Evolutionary conservation across 768 basidiomycete species (phyloP).

Genomic region (Daedaleopsis sinensis): DNA sequence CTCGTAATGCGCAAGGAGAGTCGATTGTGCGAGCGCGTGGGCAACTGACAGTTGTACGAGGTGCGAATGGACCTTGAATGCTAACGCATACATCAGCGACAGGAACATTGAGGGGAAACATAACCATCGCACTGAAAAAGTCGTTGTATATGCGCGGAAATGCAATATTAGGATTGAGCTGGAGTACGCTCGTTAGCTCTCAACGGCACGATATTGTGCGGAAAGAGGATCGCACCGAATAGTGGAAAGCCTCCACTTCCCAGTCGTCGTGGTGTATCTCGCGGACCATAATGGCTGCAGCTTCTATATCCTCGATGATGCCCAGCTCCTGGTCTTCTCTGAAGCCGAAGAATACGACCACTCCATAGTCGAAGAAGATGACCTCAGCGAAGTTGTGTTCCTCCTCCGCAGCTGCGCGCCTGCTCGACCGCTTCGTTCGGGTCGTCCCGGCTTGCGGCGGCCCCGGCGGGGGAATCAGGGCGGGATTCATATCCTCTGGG

Average conservation of each 20-base stretch:
- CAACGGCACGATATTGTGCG: not conserved
- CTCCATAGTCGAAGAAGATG: constrained; percentile 86
- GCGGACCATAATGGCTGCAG: constrained; percentile 67
- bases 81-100: constrained; percentile 40
- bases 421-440: constrained; percentile 17
- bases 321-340: constrained; percentile 76
- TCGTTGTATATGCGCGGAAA: constrained; percentile 96
- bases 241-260: constrained; percentile 96
- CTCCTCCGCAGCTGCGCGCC: constrained; percentile 13
- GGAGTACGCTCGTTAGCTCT: constrained; percentile 8
- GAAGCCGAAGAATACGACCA: constrained; percentile 91
- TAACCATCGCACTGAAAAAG: constrained; percentile 83
- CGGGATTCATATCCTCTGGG: constrained; percentile 6
- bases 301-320: constrained; percentile 82
- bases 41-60: constrained; percentile 91
- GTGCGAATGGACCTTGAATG: constrained; percentile 90
- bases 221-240: constrained; percentile 54
- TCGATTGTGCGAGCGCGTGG: constrained; percentile 93
- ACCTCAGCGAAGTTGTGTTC: constrained; percentile 70
- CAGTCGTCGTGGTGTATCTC: constrained; percentile 58
- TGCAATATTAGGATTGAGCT: constrained; percentile 84
- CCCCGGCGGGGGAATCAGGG: not conserved
- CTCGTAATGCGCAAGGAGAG: constrained; percentile 88
- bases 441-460: not conserved
- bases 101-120: not conserved